Evolutionary conservation across 257 asterid species (phyloP), one percentile per base, ranked within the genome.

Genomic region (Prunella vulgaris): DNA sequence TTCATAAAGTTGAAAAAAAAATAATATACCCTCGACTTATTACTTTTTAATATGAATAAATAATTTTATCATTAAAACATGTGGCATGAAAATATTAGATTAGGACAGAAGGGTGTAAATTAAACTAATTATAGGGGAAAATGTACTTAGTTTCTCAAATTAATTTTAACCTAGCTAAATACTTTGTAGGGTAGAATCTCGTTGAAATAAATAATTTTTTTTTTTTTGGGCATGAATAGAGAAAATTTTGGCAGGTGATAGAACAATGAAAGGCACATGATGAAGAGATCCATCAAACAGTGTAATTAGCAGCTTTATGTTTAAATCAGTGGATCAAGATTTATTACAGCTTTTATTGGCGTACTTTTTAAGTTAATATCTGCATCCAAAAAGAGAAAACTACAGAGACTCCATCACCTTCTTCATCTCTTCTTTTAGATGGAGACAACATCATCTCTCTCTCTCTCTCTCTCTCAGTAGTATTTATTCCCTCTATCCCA

Each of bases 241-340:
- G 53, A 46, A n/a, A 46, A 14, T 46, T 46, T 15, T 2, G 12
- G 15, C 48, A 40, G 5, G 1, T 40, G 53, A 5, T 46, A n/a
- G 53, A 46, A 14, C 1, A 5, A 68, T 35, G 5, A 66, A 40
- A 25, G 4, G 17, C 60, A 66, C 58, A 66, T 51, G 33, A 46
- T 46, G 53, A 46, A 17, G 56, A 42, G 10, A 15, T 49, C 46
- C 61, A 66, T 66, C 71, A 32, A 53, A 67, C 32, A 52, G 37
- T 3, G 32, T 20, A 52, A 12, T 13, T 5, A 12, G 9, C 72
- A 51, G 72, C 61, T 15, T 32, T 8, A 49, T 25, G 20, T 22
- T 24, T 17, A n/a, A 25, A 66, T 48, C 61, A 10, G 15, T 68
- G 53, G 15, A 53, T 69, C 74, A 69, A 52, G 21, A 46, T 46